Conservation (phyloP, 2,329 filamentous ascomycete genomes). For the Alternaria alternata region DNA sequence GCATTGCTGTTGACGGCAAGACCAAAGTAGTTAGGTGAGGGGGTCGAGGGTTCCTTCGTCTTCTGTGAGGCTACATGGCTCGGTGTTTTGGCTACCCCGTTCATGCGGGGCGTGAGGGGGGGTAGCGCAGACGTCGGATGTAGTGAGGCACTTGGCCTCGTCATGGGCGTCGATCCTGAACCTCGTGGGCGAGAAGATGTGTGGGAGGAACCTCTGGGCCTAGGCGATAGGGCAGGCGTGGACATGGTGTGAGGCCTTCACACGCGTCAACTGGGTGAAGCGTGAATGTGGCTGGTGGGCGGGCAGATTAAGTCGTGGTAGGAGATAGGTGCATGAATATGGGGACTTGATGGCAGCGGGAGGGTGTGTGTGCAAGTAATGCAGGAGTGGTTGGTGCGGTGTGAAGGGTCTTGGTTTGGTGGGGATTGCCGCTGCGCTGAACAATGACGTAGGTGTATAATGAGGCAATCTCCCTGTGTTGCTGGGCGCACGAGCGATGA, state of each 20-base stretch:
- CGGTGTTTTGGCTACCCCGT: constrained; percentile 46
- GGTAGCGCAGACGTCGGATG: constrained; percentile 34
- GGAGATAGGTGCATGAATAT: constrained; percentile 37
- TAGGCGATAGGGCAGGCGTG: constrained; percentile 45
- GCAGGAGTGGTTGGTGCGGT: constrained; percentile 15
- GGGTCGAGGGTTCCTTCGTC: constrained; percentile 43
- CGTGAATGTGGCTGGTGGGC: constrained; percentile 19
- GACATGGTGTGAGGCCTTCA: constrained; percentile 37
- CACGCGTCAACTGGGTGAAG: constrained; percentile 18
- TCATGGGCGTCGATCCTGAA: constrained; percentile 40
- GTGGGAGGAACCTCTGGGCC: constrained; percentile 41
- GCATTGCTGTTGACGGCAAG: constrained; percentile 67
- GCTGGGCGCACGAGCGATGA: constrained; percentile 6
- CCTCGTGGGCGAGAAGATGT: constrained; percentile 34
- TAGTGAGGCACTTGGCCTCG: constrained; percentile 38
- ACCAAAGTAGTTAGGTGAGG: constrained; percentile 88
- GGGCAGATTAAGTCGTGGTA: constrained; percentile 18
- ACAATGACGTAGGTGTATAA: constrained; percentile 13
- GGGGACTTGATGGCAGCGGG: constrained; percentile 15
- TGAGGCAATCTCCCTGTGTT: constrained; percentile 9
- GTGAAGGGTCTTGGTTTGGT: constrained; percentile 14
- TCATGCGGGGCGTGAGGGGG: constrained; percentile 43
- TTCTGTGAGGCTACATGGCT: constrained; percentile 32
- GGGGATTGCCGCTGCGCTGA: constrained; percentile 17
- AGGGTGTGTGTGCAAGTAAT: constrained; percentile 1